These are phyloP conservation scores for Groenewaldozyma auringiensis DNA, from an alignment of 1,139 yeast species.

Conservation along the genomic window DNA sequence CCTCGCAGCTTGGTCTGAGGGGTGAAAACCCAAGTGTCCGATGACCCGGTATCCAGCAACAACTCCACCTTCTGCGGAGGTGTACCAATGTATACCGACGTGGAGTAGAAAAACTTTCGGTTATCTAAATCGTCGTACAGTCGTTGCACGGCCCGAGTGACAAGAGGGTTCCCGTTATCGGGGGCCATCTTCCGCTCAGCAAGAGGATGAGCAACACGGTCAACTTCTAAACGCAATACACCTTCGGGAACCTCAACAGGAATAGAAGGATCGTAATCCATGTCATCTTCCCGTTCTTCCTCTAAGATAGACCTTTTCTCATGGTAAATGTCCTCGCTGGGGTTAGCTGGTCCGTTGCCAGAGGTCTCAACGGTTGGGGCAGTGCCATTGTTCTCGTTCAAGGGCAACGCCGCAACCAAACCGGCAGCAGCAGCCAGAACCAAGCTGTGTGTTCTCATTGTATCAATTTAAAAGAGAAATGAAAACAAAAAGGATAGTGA, in stretches of 20 bases:
- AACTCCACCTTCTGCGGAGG: conserved; percentile 24
- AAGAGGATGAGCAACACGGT: conserved; percentile 18
- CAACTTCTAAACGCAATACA: conserved; percentile 20
- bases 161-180: not conserved
- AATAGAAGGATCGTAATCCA: not conserved
- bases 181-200: conserved; percentile 1
- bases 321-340: not conserved
- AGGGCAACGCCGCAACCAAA: not conserved
- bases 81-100: conserved; percentile 25
- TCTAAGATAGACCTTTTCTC: not conserved
- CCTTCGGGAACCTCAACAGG: conserved; percentile 18
- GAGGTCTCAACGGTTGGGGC: not conserved
- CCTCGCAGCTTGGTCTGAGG: conserved; percentile 22
- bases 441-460: not conserved
- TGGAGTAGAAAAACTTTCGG: conserved; percentile 32
- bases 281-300: not conserved
- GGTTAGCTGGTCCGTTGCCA: not conserved
- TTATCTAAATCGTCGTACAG: conserved; percentile 27
- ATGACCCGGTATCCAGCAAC: conserved; percentile 58
- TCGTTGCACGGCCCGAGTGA: conserved; percentile 12
- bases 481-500: no score
- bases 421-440: not conserved
- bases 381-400: not conserved
- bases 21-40: conserved; percentile 56
- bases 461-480: no score